These are phyloP conservation scores for Anisodus tanguticus DNA, from an alignment of 257 asterid species.

Conservation along the genomic window DNA sequence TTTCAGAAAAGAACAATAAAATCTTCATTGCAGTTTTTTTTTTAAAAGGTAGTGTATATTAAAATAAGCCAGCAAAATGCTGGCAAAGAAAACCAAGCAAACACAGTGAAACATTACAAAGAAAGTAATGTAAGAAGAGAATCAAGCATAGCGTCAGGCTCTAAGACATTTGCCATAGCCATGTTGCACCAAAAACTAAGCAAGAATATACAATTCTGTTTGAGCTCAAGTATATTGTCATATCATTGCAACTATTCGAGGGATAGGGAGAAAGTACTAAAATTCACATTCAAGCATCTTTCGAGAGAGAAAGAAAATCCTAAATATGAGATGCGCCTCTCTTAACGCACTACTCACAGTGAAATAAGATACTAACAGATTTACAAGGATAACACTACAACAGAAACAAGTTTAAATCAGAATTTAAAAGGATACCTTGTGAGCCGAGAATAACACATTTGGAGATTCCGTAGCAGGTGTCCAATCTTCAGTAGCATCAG, in stretches of 20 bases:
- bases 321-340: background rate
- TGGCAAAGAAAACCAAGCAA: no score
- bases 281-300: constrained; percentile 7
- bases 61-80: no score
- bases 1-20: constrained; percentile 15
- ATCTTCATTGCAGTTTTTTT: background rate
- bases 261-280: background rate
- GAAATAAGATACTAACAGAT: constrained; percentile 22
- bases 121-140: no score
- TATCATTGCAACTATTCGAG: background rate
- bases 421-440: constrained; percentile 60
- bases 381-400: background rate
- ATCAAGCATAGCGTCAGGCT: no score
- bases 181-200: no score
- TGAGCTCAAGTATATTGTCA: no score
- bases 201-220: no score
- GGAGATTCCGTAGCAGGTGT: constrained; percentile 56
- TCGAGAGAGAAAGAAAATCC: background rate
- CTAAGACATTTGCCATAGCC: no score
- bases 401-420: background rate
- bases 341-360: background rate
- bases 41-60: no score
- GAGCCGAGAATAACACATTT: constrained; percentile 85
- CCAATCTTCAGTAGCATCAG: constrained; percentile 60
- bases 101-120: no score